Evolutionary conservation across 768 basidiomycete species (phyloP).

Genomic region (Pluteus cervinus): DNA sequence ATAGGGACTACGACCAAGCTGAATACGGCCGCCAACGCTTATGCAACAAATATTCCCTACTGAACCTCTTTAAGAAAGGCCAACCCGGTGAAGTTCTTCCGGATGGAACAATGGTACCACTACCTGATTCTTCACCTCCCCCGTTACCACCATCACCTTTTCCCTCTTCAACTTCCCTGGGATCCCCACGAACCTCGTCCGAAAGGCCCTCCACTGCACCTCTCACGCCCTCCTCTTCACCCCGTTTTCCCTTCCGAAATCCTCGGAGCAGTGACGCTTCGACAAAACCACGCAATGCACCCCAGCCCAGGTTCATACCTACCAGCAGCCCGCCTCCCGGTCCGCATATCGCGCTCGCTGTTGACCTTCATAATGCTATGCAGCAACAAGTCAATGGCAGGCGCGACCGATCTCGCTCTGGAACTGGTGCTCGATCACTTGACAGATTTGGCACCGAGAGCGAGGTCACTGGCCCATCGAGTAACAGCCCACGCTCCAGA

Average conservation of each 20-base stretch:
- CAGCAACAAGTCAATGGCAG: slow-evolving; percentile 29
- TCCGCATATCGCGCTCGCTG: slow-evolving; percentile 30
- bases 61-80: slow-evolving; percentile 68
- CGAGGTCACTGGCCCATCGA: slow-evolving; percentile 9
- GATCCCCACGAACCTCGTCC: slow-evolving; percentile 13
- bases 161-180: slow-evolving; percentile 19
- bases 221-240: slow-evolving; percentile 13
- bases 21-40: slow-evolving; percentile 38
- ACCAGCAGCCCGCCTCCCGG: slow-evolving; percentile 19
- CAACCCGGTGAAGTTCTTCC: slow-evolving; percentile 31
- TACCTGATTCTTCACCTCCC: slow-evolving; percentile 12
- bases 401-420: too few species aligned
- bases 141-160: slow-evolving; percentile 14
- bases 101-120: slow-evolving; percentile 8
- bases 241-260: slow-evolving; percentile 23
- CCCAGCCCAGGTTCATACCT: slow-evolving; percentile 4
- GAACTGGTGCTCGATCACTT: slow-evolving; percentile 6
- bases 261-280: slow-evolving; percentile 30
- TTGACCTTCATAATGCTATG: slow-evolving; percentile 43
- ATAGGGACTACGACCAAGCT: slow-evolving; percentile 19
- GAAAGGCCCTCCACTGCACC: slow-evolving; percentile 13
- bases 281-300: slow-evolving; percentile 6
- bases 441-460: slow-evolving; percentile 5
- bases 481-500: slow-evolving; percentile 14
- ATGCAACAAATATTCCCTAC: slow-evolving; percentile 66